phyloP scores from a whole-genome alignment of 352 stramenopile genomes.

The Pythium dissimile region DNA sequence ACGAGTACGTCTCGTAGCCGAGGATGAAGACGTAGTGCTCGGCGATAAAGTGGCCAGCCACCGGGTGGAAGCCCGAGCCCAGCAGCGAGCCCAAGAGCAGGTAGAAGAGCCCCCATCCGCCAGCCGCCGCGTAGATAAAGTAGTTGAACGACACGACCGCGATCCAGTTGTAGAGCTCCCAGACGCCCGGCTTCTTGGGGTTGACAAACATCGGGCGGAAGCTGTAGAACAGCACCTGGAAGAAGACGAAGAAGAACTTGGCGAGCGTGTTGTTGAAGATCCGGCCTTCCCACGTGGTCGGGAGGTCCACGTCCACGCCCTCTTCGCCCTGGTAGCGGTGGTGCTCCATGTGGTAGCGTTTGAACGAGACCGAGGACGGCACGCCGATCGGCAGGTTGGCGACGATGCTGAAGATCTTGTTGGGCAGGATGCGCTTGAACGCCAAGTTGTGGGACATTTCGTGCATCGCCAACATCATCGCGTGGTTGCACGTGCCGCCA shows the following conservation, averaged over 20 bases:
- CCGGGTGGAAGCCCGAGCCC: constrained; percentile 92
- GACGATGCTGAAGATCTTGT: constrained; percentile 90
- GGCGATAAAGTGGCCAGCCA: constrained; percentile 96
- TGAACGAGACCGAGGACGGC: constrained; percentile 92
- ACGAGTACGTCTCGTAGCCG: constrained; percentile 96
- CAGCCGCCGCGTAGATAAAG: constrained; percentile 77
- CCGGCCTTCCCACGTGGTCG: constrained; percentile 86
- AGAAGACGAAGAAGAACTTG: constrained; percentile 92
- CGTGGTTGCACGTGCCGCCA: constrained; percentile 92
- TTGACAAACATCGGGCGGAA: constrained; percentile 92
- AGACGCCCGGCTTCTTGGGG: constrained; percentile 80
- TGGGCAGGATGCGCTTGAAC: constrained; percentile 90
- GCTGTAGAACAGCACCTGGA: constrained; percentile 94
- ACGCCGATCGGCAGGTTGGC: constrained; percentile 93
- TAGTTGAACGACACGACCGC: constrained; percentile 84
- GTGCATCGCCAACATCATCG: constrained; percentile 95
- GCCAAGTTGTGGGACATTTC: constrained; percentile 95
- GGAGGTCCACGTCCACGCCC: constrained; percentile 93
- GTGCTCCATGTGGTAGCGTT: constrained; percentile 97
- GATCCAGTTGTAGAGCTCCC: constrained; percentile 88
- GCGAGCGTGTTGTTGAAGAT: constrained; percentile 84
- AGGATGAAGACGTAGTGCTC: constrained; percentile 96
- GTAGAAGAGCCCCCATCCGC: constrained; percentile 87
- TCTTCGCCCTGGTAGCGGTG: constrained; percentile 95
- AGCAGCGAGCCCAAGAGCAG: constrained; percentile 90